A percentile compares a stretch with the other conserved stretches of the same genome.
Evolutionary conservation across 2,329 filamentous ascomycete genomes (phyloP).

Genomic region (Fusarium coicis): DNA sequence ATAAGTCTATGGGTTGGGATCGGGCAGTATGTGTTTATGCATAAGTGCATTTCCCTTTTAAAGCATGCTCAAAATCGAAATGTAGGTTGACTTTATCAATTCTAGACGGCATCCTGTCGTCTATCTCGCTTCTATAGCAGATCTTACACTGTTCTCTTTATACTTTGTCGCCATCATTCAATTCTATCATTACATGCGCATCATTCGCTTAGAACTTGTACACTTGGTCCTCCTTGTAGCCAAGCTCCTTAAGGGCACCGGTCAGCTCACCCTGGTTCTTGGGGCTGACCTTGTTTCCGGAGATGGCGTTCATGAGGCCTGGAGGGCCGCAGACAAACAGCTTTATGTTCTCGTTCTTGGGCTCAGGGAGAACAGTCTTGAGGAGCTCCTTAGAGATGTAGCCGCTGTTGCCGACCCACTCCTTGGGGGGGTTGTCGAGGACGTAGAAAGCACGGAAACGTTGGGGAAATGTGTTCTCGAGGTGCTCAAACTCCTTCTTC

Average conservation of each 20-base stretch:
- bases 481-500: conserved; percentile 82
- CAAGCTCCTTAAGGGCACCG: conserved; percentile 84
- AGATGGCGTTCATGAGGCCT: conserved; percentile 91
- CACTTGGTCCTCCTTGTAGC: conserved; percentile 78
- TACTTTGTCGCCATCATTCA: conserved; percentile 13
- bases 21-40: too few species aligned
- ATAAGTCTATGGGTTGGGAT: too few species aligned
- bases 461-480: conserved; percentile 96
- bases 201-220: conserved; percentile 80
- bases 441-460: conserved; percentile 96
- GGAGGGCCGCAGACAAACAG: conserved; percentile 96
- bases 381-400: conserved; percentile 90
- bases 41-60: too few species aligned
- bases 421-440: conserved; percentile 84
- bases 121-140: conserved; percentile 42
- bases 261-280: conserved; percentile 91
- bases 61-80: neutral
- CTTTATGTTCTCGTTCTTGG: conserved; percentile 93
- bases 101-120: conserved; percentile 34
- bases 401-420: conserved; percentile 81
- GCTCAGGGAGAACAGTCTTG: conserved; percentile 94
- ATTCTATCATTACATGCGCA: conserved; percentile 15
- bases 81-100: conserved; percentile 31
- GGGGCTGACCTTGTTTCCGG: conserved; percentile 90
- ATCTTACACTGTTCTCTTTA: conserved; percentile 37